Evolutionary conservation across 2,329 filamentous ascomycete genomes (phyloP).

Genomic region (Aspergillus pseudoglaucus): DNA sequence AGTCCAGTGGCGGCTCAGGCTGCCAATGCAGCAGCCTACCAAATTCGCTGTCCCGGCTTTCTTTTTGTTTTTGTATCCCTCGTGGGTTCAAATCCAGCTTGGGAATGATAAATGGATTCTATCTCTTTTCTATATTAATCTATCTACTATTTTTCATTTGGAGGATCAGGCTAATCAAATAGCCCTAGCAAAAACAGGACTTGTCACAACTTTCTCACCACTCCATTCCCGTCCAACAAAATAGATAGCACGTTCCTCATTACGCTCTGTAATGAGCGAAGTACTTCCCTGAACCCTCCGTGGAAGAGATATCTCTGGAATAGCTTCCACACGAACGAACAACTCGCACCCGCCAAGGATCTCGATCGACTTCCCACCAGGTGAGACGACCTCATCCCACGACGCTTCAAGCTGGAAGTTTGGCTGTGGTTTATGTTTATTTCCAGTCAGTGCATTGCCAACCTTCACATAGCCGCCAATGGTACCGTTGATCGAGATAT

Average conservation of each 20-base stretch:
- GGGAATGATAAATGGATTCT: no score
- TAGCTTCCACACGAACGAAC: slow-evolving; percentile 8
- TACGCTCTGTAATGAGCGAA: neutral
- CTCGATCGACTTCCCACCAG: slow-evolving; percentile 4
- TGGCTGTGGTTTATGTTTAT: slow-evolving; percentile 7
- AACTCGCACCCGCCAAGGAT: slow-evolving; percentile 6
- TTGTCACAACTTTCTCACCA: slow-evolving; percentile 8
- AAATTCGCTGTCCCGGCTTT: no score
- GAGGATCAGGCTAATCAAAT: neutral
- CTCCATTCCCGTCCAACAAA: slow-evolving; percentile 10
- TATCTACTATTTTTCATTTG: no score
- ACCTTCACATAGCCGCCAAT: slow-evolving; percentile 10
- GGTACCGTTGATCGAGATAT: slow-evolving; percentile 1
- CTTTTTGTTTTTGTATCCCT: no score
- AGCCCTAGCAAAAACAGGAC: slow-evolving; percentile 6
- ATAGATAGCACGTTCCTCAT: slow-evolving; percentile 4
- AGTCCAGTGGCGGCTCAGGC: no score
- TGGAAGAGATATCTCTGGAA: slow-evolving; percentile 5
- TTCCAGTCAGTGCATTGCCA: slow-evolving; percentile 5
- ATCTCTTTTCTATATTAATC: no score
- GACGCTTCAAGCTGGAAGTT: slow-evolving; percentile 3
- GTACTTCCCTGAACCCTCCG: slow-evolving; percentile 2
- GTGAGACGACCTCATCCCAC: slow-evolving; percentile 2
- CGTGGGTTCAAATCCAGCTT: no score
- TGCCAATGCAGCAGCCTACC: no score